Evolutionary conservation across 257 asterid species (phyloP).

Genomic region (Jaltomata sinuosa): DNA sequence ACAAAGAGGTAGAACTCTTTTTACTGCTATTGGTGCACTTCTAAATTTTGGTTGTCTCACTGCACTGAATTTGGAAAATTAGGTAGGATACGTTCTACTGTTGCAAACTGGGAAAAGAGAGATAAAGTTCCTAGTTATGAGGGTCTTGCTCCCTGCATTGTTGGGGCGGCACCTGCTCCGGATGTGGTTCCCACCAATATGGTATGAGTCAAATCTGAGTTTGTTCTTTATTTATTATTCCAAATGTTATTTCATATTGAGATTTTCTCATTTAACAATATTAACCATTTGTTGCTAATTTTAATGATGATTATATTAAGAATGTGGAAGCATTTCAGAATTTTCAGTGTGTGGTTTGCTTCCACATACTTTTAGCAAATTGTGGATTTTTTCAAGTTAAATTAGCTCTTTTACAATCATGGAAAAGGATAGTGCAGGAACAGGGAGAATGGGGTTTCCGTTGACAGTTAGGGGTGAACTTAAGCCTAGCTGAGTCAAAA

Average conservation of each 20-base stretch:
- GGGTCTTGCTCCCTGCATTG: conserved; percentile 40
- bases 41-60: conserved; percentile 2
- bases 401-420: background rate
- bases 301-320: background rate
- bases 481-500: background rate
- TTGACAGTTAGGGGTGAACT: background rate
- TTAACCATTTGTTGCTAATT: background rate
- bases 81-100: conserved; percentile 47
- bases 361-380: background rate
- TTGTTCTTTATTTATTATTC: background rate
- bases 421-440: background rate
- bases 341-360: background rate
- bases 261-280: background rate
- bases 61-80: conserved; percentile 9
- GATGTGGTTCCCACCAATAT: conserved; percentile 18
- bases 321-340: background rate
- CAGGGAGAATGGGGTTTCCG: background rate
- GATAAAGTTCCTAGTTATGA: conserved; percentile 47
- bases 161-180: conserved; percentile 35
- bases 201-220: conserved; percentile 7
- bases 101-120: conserved; percentile 63
- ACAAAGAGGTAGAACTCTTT: conserved; percentile 45
- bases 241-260: background rate
- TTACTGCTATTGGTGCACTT: conserved; percentile 1
- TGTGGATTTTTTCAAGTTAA: background rate